Evolutionary conservation across 2,329 filamentous ascomycete species (phyloP), one percentile per base, ranked within the genome.

Genomic region (Teratosphaeria zuluensis): DNA sequence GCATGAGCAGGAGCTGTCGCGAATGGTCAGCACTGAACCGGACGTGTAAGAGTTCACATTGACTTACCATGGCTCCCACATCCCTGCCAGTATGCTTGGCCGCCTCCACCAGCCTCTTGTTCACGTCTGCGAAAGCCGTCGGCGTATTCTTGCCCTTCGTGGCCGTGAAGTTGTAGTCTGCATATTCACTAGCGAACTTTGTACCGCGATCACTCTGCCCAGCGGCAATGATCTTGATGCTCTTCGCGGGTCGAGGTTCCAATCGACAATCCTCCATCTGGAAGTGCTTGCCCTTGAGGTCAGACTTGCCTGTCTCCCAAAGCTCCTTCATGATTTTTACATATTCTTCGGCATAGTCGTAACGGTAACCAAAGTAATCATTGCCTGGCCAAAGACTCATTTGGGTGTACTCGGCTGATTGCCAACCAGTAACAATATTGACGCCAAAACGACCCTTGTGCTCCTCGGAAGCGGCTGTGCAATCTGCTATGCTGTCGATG

Each of bases 381-480:
- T 62, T 58, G 31, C 60, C 61, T 5, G 61, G 61, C 61, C 61
- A 62, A 16, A 62, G 58, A 53, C 58, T 52, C 58, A 60, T 60
- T 35, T 62, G 61, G 12, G 51, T 57, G 51, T 62, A 60, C 48
- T 62, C 61, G 6, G 61, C 61, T 30, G 46, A 46, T 32, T 62
- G 61, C 61, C 61, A 62, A 14, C 61, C 61, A 11, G 61, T 62
- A 2, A 62, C 61, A 35, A 62, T 62, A 19, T 62, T 62, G 19
- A 62, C 48, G 11, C 61, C 61, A 24, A 62, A 62, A 1, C 61
- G 52, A 28, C 61, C 61, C 0, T 58, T 58, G 42, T 48, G 19
- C n/a, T 21, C 42, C 19, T 48, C 42, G 19, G 42, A 48, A 48
- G 42, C 42, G 42, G 42, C 42, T 48, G 42, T 48, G 19, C 42